phyloP scores from a whole-genome alignment of 768 basidiomycete species.

The Psilocybe subaeruginosa region DNA sequence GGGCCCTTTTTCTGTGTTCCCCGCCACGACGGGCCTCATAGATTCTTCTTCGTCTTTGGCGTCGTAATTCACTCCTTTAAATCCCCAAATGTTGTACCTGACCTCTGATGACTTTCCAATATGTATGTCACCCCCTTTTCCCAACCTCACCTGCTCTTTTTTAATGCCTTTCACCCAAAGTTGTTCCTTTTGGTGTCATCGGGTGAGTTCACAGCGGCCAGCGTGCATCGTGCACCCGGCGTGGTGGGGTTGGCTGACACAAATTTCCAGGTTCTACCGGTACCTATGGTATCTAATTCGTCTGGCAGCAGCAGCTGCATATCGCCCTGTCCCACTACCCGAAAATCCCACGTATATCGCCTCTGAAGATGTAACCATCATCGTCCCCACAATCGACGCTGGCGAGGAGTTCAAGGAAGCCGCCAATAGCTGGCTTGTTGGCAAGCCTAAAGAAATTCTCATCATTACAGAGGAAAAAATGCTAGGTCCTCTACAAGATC shows the following conservation, averaged over 20 bases:
- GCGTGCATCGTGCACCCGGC: neutral
- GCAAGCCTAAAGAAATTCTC: slow-evolving; percentile 82
- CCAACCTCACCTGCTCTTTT: slow-evolving; percentile 7
- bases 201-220: slow-evolving; percentile 50
- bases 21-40: slow-evolving; percentile 25
- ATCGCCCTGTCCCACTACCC: slow-evolving; percentile 88
- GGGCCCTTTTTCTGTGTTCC: slow-evolving; percentile 13
- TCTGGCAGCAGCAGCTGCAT: slow-evolving; percentile 73
- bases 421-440: slow-evolving; percentile 89
- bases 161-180: slow-evolving; percentile 42
- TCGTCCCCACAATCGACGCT: slow-evolving; percentile 95
- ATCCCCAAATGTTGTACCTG: slow-evolving; percentile 74
- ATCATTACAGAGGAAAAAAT: slow-evolving; percentile 86
- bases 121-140: slow-evolving; percentile 56
- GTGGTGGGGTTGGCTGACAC: slow-evolving; percentile 13
- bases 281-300: slow-evolving; percentile 94
- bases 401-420: slow-evolving; percentile 96
- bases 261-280: slow-evolving; percentile 74
- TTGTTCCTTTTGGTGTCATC: slow-evolving; percentile 88
- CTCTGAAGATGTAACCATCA: slow-evolving; percentile 93
- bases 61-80: slow-evolving; percentile 45
- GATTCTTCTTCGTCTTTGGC: slow-evolving; percentile 35
- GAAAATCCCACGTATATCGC: slow-evolving; percentile 91
- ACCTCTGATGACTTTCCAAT: slow-evolving; percentile 91
- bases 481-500: slow-evolving; percentile 84